Conservation (phyloP, 1,284 basidiomycete species). For the Tremellales sp. region DNA sequence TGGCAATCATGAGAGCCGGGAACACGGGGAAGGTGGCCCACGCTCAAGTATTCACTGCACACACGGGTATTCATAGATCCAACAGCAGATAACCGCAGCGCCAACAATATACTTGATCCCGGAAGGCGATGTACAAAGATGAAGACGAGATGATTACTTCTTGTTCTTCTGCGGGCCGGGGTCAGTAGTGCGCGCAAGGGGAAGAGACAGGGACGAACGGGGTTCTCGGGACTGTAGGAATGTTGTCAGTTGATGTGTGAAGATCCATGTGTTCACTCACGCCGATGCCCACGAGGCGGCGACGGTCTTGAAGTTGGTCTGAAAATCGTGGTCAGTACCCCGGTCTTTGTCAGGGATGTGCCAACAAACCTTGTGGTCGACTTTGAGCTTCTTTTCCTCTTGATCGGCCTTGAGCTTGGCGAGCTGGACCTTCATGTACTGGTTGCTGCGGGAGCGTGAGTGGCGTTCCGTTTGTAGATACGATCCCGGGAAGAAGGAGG, state of each 20-base stretch:
- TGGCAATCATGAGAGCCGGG: too few relatives aligned
- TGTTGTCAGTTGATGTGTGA: slow-evolving; percentile 1
- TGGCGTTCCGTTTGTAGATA: not conserved
- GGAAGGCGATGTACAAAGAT: not conserved
- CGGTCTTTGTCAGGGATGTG: not conserved
- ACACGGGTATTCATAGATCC: too few relatives aligned
- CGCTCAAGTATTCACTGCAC: too few relatives aligned
- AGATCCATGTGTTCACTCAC: slow-evolving; percentile 25
- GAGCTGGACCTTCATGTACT: slow-evolving; percentile 48
- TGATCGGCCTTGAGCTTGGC: slow-evolving; percentile 47
- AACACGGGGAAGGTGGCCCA: too few relatives aligned
- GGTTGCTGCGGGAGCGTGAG: slow-evolving; percentile 29
- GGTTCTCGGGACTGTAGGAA: slow-evolving; percentile 42
- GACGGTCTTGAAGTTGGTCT: slow-evolving; percentile 47
- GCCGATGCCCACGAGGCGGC: slow-evolving; percentile 41
- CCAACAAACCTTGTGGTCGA: slow-evolving; percentile 40
- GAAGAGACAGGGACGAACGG: slow-evolving; percentile 20
- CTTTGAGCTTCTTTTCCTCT: slow-evolving; percentile 43
- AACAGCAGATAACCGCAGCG: too few relatives aligned
- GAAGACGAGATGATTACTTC: slow-evolving; percentile 20
- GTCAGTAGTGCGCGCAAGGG: slow-evolving; percentile 4
- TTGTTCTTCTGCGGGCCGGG: slow-evolving; percentile 27
- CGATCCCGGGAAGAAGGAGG: not conserved
- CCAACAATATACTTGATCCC: too few relatives aligned
- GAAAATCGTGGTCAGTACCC: not conserved